These are phyloP conservation scores for Kluyveromyces aestuarii DNA, from an alignment of 805 yeast genomes.

Conservation along the genomic window DNA sequence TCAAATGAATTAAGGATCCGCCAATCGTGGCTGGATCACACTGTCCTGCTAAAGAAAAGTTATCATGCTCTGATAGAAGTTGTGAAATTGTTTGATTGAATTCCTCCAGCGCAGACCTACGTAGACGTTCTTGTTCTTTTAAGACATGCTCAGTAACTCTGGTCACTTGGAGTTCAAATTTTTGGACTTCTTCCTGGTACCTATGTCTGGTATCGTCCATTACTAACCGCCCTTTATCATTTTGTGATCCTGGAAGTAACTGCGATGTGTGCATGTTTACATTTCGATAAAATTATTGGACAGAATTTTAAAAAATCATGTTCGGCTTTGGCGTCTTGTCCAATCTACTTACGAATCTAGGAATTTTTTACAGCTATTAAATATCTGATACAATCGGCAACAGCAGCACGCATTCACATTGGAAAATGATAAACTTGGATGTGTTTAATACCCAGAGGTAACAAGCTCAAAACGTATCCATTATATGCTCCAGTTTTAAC, in stretches of 20 bases:
- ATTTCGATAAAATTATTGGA: too few relatives aligned
- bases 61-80: conserved; percentile 5
- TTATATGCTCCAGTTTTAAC: too few relatives aligned
- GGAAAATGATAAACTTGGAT: too few relatives aligned
- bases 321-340: too few relatives aligned
- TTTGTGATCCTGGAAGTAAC: not conserved
- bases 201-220: not conserved
- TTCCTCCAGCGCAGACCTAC: conserved; percentile 12
- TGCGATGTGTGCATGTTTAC: too few relatives aligned
- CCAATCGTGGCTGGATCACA: not conserved
- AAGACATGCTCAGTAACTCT: conserved; percentile 12
- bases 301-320: too few relatives aligned
- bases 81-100: conserved; percentile 15
- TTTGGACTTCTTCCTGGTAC: conserved; percentile 4
- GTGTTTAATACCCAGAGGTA: too few relatives aligned
- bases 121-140: conserved; percentile 15
- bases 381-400: too few relatives aligned
- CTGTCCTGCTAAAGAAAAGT: not conserved
- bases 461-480: too few relatives aligned
- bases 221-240: not conserved
- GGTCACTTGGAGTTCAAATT: conserved; percentile 11
- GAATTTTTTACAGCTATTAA: too few relatives aligned
- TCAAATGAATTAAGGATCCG: not conserved
- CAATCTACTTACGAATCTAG: too few relatives aligned
- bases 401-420: too few relatives aligned